Evolutionary conservation across 169 alveolate species (phyloP).

Genomic region (Besnoitia besnoiti): DNA sequence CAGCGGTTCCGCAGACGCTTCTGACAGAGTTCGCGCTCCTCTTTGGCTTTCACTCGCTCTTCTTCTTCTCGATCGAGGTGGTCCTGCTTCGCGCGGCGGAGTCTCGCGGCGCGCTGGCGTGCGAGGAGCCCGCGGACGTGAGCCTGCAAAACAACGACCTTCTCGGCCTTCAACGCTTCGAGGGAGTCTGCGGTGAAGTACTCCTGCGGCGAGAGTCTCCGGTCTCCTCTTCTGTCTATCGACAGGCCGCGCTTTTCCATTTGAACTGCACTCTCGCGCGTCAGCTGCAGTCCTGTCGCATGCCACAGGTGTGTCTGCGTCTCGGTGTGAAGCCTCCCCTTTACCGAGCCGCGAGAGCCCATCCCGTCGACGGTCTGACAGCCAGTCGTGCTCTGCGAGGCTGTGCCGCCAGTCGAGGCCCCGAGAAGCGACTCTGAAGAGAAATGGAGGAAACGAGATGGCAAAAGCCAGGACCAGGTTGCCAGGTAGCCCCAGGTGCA

Average conservation of each 20-base stretch:
- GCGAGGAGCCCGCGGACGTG: neutral
- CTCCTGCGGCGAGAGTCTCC: neutral
- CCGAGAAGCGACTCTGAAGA: neutral
- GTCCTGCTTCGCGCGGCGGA: neutral
- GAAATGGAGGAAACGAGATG: neutral
- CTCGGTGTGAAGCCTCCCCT: conserved; percentile 23
- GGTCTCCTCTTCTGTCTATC: neutral
- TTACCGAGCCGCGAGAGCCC: neutral
- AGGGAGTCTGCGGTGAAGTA: conserved; percentile 14
- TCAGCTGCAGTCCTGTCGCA: neutral
- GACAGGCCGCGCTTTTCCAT: conserved; percentile 7
- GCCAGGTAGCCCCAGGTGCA: no score
- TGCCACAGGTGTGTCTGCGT: conserved; percentile 25
- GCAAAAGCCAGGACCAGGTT: neutral
- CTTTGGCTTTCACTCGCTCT: neutral
- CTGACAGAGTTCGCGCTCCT: neutral
- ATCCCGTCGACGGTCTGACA: neutral
- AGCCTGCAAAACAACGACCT: neutral
- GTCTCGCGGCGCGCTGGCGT: neutral
- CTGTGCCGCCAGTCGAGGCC: neutral
- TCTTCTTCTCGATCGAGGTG: neutral
- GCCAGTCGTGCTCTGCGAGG: neutral
- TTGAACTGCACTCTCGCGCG: conserved; percentile 30
- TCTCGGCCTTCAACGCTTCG: neutral
- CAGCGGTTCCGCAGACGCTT: neutral